Evolutionary conservation across 2,329 filamentous ascomycete species (phyloP), one percentile per base, ranked within the genome.

Genomic region (Aspergillus clavatus): DNA sequence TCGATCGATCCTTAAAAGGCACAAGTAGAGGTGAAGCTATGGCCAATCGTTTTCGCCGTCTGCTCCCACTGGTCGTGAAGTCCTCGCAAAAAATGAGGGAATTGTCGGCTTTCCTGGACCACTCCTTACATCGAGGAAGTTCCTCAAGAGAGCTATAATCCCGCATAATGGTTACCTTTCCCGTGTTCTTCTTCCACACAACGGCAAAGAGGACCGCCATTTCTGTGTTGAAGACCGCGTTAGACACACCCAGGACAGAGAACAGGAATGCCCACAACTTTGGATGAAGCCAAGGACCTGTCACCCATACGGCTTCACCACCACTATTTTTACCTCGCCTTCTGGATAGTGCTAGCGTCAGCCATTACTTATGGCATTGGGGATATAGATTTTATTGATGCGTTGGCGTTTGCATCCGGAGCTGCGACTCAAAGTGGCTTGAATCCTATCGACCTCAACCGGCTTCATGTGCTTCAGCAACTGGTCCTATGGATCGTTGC

Each of bases 361-460:
- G 72, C 95, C 51, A 72, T 93, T 40, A 67, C 96, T 5, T 95
- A 55, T 21, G 79, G 60, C 78, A 76, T 16, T 70, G 71, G 12
- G 77, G 80, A 28, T 68, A 63, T 95, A 46, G 51, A 66, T 1
- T 97, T 93, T 60, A 85, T 93, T 54, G 89, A 97, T 72, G 83
- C 89, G 3, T 76, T 97, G 11, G 86, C 94, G 72, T 88, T 96
- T 58, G 81, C 85, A 16, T 83, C 81, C 43, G 90, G 91, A 37
- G 76, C 86, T 44, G 85, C 88, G 47, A 96, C 90, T 0, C 91
- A 97, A 67, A 93, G 88, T 51, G 91, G 91, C 0, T 73, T 96
- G 47, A 97, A 96, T 63, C 87, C 90, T 5, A 46, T 72, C 43
- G 63, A 87, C 56, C 57, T 86, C 46, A 86, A 87, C 62, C 52